phyloP scores from a whole-genome alignment of 768 basidiomycete species.

The Mrakia frigida region DNA sequence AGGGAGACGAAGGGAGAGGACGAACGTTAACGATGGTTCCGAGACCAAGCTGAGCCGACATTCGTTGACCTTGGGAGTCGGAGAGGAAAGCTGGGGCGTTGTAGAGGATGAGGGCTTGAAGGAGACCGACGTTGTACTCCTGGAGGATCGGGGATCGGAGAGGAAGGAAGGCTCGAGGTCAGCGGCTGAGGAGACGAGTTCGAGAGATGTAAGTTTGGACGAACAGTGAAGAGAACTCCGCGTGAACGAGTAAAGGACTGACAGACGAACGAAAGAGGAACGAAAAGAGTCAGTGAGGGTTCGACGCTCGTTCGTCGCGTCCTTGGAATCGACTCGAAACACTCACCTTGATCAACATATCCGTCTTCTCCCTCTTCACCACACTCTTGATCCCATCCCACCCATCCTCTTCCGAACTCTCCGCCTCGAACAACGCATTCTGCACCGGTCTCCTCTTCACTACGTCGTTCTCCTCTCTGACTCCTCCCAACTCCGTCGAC shows the following conservation, averaged over 20 bases:
- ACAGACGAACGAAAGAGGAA: not conserved
- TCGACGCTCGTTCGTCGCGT: not conserved
- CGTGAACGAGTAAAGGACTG: slow-evolving; percentile 43
- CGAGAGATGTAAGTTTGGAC: slow-evolving; percentile 35
- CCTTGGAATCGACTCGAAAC: not conserved
- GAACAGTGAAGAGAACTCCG: slow-evolving; percentile 43
- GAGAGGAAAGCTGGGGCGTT: slow-evolving; percentile 24
- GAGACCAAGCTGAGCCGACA: slow-evolving; percentile 41
- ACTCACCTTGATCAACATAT: slow-evolving; percentile 44
- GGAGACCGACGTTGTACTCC: slow-evolving; percentile 22
- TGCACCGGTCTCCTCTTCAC: slow-evolving; percentile 17
- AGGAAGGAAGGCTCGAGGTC: not conserved
- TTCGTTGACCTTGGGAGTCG: slow-evolving; percentile 33
- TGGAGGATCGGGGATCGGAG: not conserved
- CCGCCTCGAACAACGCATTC: slow-evolving; percentile 29
- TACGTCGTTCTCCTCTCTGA: slow-evolving; percentile 33
- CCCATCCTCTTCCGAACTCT: slow-evolving; percentile 36
- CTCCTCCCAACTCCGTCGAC: slow-evolving; percentile 34
- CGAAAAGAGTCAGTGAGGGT: not conserved
- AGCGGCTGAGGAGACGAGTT: not conserved
- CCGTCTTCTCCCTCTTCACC: slow-evolving; percentile 43
- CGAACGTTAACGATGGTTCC: slow-evolving; percentile 42
- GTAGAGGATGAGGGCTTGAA: slow-evolving; percentile 31
- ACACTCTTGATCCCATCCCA: slow-evolving; percentile 33
- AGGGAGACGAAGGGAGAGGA: not conserved